Conservation (phyloP, 768 basidiomycete species). For the Boletales sp. region DNA sequence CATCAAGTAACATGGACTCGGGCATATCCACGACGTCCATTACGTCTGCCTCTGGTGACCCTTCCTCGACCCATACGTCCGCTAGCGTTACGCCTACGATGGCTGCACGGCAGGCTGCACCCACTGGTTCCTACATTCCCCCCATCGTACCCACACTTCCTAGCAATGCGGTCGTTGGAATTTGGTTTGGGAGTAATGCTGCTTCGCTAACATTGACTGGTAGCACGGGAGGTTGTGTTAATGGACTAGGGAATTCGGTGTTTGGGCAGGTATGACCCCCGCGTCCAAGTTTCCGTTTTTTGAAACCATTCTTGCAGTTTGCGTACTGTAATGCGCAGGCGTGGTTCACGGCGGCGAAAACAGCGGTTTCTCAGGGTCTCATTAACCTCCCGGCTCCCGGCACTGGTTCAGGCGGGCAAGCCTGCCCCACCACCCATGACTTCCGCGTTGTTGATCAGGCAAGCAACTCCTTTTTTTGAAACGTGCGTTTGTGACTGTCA, state of each 20-base stretch:
- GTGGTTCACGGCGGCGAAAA: slow-evolving; percentile 21
- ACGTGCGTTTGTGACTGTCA: neutral
- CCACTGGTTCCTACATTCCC: slow-evolving; percentile 20
- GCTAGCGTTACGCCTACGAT: neutral
- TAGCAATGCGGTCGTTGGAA: slow-evolving; percentile 20
- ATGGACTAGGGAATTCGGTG: slow-evolving; percentile 18
- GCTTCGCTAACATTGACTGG: slow-evolving; percentile 20
- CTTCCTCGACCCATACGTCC: neutral
- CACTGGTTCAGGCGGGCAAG: slow-evolving; percentile 15
- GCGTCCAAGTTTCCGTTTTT: neutral
- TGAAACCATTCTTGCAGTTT: slow-evolving; percentile 10
- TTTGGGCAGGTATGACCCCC: slow-evolving; percentile 20
- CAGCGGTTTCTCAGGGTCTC: slow-evolving; percentile 19
- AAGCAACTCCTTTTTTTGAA: neutral
- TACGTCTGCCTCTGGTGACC: neutral
- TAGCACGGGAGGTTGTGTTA: slow-evolving; percentile 18
- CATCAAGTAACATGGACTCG: neutral
- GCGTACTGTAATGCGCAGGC: slow-evolving; percentile 23
- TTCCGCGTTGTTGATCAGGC: slow-evolving; percentile 28
- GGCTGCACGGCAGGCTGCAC: slow-evolving; percentile 8
- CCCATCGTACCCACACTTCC: slow-evolving; percentile 24
- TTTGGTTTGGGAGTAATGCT: slow-evolving; percentile 30
- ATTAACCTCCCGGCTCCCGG: slow-evolving; percentile 20
- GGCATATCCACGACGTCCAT: neutral
- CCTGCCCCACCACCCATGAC: slow-evolving; percentile 25